Evolutionary conservation across 805 yeast species (phyloP), one percentile per base, ranked within the genome.

Genomic region (Clavispora asparagi): DNA sequence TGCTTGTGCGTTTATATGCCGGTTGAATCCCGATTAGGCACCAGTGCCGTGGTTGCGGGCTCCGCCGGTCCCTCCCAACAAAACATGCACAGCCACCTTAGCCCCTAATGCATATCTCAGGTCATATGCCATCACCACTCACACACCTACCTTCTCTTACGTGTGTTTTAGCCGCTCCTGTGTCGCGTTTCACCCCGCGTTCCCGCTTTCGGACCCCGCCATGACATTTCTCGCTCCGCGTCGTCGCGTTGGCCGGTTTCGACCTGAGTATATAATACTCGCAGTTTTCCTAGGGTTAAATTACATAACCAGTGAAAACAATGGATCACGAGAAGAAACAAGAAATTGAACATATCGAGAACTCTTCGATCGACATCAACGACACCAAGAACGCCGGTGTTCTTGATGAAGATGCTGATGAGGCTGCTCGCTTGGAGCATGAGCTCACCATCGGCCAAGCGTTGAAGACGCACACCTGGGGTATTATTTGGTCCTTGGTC

Each of bases 341-440:
- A 13, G 40, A 37, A 13, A 25, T 37, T 9, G 40, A 37, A 13
- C 40, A 37, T 13, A 37, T 37, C 29, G 40, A 37, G 11, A 26
- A 37, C 12, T 23, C 40, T 6, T 37, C 40, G 19, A 33, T 33
- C 12, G 37, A 33, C 11, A 33, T 33, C 37, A 33, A 33, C 25
- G 37, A 33, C 37, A 14, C 35, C 17, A 33, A 33, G 37, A 17
- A 33, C 7, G 25, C 37, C 17, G 25, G 37, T 33, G 37, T 17
- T 23, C 39, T 46, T 12, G 27, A 46, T n/a, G 51, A 50, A 17
- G 49, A 44, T 31, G 64, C 63, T 14, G 49, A 50, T 25, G 54
- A 43, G 16, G 65, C 58, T 14, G 51, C 61, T 19, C 47, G 45
- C 6, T 51, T 46, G n/a, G 64, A 61, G 42, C 58, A 61, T 37